phyloP scores from a whole-genome alignment of 352 stramenopile species.

The Peronospora destructor region DNA sequence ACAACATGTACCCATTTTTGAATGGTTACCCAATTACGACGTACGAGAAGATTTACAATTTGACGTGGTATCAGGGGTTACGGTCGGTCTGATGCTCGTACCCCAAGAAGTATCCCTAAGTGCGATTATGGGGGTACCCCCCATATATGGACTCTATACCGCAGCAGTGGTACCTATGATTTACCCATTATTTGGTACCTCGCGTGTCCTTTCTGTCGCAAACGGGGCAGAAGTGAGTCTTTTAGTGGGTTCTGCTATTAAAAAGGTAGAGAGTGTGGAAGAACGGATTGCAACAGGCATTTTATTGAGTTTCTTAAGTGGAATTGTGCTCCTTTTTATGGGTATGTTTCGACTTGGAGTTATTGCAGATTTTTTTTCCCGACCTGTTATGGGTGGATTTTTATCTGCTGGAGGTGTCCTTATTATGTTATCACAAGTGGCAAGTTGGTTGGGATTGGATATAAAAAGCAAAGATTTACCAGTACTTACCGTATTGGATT shows the following conservation, averaged over 20 bases:
- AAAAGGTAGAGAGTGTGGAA: slow-evolving; percentile 40
- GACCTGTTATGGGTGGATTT: slow-evolving; percentile 67
- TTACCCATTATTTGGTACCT: slow-evolving; percentile 69
- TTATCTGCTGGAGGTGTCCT: slow-evolving; percentile 59
- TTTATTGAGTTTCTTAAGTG: slow-evolving; percentile 63
- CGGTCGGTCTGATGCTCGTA: slow-evolving; percentile 87
- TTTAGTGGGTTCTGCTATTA: slow-evolving; percentile 54
- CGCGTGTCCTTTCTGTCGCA: slow-evolving; percentile 48
- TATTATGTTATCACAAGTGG: slow-evolving; percentile 61
- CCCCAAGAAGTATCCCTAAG: slow-evolving; percentile 89
- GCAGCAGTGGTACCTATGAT: slow-evolving; percentile 62
- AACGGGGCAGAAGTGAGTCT: slow-evolving; percentile 63
- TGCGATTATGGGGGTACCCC: slow-evolving; percentile 78
- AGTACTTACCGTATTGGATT: slow-evolving; percentile 49
- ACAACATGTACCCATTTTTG: slow-evolving; percentile 59
- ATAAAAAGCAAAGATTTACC: slow-evolving; percentile 43
- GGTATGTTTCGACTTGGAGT: slow-evolving; percentile 54
- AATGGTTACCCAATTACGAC: slow-evolving; percentile 67
- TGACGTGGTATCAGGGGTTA: slow-evolving; percentile 59
- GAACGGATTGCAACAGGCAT: slow-evolving; percentile 59
- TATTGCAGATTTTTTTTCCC: slow-evolving; percentile 65
- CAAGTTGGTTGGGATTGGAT: slow-evolving; percentile 47
- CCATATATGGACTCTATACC: slow-evolving; percentile 67
- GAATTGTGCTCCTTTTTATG: slow-evolving; percentile 46
- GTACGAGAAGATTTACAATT: slow-evolving; percentile 54